These are phyloP conservation scores for Leccinum fallax DNA, from an alignment of 1,284 basidiomycete genomes.

Conservation along the genomic window DNA sequence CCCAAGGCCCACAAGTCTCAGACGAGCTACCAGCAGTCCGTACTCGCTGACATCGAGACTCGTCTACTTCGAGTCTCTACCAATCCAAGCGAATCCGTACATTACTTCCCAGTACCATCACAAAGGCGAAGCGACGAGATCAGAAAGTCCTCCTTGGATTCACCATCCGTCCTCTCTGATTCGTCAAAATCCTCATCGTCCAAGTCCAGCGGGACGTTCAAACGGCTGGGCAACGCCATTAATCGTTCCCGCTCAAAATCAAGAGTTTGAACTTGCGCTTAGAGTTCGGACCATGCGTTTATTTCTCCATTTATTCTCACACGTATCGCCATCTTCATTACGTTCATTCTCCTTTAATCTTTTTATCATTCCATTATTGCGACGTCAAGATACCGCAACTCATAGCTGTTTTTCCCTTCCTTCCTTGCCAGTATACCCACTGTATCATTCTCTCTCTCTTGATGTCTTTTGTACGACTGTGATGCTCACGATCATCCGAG, in stretches of 20 bases:
- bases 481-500: conserved; percentile 9
- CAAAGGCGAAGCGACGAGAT: conserved; percentile 36
- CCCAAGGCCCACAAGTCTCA: conserved; percentile 14
- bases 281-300: conserved; percentile 1
- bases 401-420: not conserved
- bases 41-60: conserved; percentile 36
- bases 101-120: conserved; percentile 37
- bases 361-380: conserved; percentile 25
- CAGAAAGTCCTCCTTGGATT: conserved; percentile 31
- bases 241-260: conserved; percentile 30
- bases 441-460: conserved; percentile 14
- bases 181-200: conserved; percentile 23
- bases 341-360: conserved; percentile 12
- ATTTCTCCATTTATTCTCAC: conserved; percentile 9
- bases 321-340: conserved; percentile 13
- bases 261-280: conserved; percentile 15
- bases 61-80: conserved; percentile 28
- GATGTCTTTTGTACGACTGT: conserved; percentile 5
- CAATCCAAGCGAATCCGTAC: conserved; percentile 34
- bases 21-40: conserved; percentile 33
- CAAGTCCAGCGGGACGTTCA: conserved; percentile 28
- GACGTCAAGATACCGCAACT: conserved; percentile 2
- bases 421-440: conserved; percentile 9
- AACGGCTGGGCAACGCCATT: conserved; percentile 23
- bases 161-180: conserved; percentile 31